Evolutionary conservation across 169 alveolate genomes (phyloP), one percentile per base, ranked within the genome.

Genomic region (Plasmodium knowlesi): DNA sequence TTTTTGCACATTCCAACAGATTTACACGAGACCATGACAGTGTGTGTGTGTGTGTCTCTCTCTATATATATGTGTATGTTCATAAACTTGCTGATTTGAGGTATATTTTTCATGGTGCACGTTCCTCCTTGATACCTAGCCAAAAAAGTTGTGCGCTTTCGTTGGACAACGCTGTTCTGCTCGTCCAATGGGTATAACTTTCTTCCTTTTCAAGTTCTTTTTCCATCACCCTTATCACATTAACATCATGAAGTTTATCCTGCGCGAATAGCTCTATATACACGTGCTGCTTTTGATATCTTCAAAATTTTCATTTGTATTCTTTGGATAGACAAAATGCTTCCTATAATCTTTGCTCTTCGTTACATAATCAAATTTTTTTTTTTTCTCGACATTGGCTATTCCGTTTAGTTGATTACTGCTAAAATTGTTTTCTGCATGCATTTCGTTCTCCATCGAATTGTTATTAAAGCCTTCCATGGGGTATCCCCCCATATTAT

Each of bases 311-410:
- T 85, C 93, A 85, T 50, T 74, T 5, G 76, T 73, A 74, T 74
- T 85, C 2, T 46, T 73, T 12, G 79, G 12, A 53, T 72, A 73
- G 39, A n/a, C 37, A 50, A 16, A 85, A 50, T 85, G 74, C 67
- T 85, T 85, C 46, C 57, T 73, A 85, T 85, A 73, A 16, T 85
- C 93, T 37, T 70, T 83, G 72, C 79, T 88, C 76, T 39, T 80
- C 43, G 79, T 54, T 73, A 9, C 25, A 32, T 78, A 39, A 79
- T 88, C 94, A 61, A 78, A 61, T 79, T 88, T 88, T 54, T 50
- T 88, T 88, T 79, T 88, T 67, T 79, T 73, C 5, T 88, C 94
- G 10, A 9, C 8, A 28, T 9, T 8, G 12, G 34, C n/a, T 54
- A 80, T 12, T 79, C 83, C 88, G 53, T 88, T 88, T 43, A 43